Base-by-base conservation (phyloP, 2,329 filamentous ascomycete genomes). In the Lachnellula cervina region DNA sequence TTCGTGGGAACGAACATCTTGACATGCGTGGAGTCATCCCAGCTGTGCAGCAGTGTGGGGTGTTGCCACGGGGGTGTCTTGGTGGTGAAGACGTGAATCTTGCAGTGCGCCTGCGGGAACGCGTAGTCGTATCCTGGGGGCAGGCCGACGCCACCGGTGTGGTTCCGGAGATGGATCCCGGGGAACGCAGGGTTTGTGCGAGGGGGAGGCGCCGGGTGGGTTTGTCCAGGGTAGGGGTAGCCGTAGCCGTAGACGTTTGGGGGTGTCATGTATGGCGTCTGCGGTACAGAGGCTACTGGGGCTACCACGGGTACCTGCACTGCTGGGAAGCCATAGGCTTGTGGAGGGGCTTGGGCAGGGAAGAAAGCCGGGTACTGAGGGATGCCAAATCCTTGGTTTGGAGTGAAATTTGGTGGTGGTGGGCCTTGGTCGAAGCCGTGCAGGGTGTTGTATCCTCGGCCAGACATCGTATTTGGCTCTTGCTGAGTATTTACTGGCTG, bases 41-140 rank as follows among this genome's bases (percentile, higher is more conserved):
- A 34, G 70, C 72, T 49, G 71, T 74, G 19, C 69, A 64, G 0
- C 70, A 74, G 6, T 77, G 67, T 60, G 9, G 16, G n/a, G 2
- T 21, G 21, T 35, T 78, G 75, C 82, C 82, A 86, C 0, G 83
- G 83, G 63, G 13, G 64, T 16, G 69, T 51, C 63, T 8, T 57
- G 3, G 76, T 75, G 59, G 77, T 77, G 68, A 87, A 76, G 2
- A 86, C 73, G 62, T 85, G 81, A 6, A 85, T 72, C 60, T 81
- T 84, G 32, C 80, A 81, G 67, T 85, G 80, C 59, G 80, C 74
- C 0, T 71, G 63, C 0, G 80, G 77, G 69, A 84, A 86, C 64
- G 84, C 78, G 69, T 84, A 83, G 70, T 83, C 82, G 72, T 84
- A 86, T 2, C 82, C 83, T 0, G 80, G 80, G 62, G 85, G 82